Conservation (phyloP, 2,329 filamentous ascomycete genomes). For the Paradendryphiella salina region DNA sequence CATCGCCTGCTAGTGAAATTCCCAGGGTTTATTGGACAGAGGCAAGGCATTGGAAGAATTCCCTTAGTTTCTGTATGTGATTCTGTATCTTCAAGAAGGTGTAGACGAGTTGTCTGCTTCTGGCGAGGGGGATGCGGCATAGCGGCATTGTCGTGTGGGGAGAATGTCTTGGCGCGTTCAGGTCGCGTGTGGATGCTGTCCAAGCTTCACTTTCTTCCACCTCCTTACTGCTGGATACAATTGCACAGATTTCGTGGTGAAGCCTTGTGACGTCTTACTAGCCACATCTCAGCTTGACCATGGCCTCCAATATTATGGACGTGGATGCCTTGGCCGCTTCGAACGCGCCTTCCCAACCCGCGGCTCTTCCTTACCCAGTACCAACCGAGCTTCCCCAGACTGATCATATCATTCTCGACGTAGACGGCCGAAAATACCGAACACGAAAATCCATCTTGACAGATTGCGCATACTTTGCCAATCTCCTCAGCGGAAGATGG, state of each 20-base stretch:
- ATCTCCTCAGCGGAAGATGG: not conserved
- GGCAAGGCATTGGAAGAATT: too few species aligned
- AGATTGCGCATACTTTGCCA: not conserved
- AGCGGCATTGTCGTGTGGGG: not conserved
- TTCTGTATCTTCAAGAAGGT: too few species aligned
- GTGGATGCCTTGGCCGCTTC: not conserved
- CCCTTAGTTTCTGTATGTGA: too few species aligned
- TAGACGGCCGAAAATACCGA: conserved; percentile 6
- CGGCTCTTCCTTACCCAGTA: not conserved
- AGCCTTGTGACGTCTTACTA: too few species aligned
- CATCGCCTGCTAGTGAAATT: too few species aligned
- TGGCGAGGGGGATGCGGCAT: not conserved
- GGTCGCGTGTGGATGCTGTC: not conserved
- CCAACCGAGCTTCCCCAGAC: not conserved
- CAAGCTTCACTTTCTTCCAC: not conserved
- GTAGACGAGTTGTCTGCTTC: not conserved
- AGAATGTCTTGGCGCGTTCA: not conserved
- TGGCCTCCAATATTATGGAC: not conserved
- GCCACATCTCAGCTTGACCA: not conserved
- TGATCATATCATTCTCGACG: conserved; percentile 8
- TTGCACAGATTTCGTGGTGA: too few species aligned
- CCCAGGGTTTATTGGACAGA: too few species aligned
- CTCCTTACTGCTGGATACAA: not conserved
- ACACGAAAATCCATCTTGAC: not conserved
- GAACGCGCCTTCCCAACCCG: not conserved